phyloP scores from a whole-genome alignment of 495 filamentous ascomycete species.

The Xylaria scruposa region DNA sequence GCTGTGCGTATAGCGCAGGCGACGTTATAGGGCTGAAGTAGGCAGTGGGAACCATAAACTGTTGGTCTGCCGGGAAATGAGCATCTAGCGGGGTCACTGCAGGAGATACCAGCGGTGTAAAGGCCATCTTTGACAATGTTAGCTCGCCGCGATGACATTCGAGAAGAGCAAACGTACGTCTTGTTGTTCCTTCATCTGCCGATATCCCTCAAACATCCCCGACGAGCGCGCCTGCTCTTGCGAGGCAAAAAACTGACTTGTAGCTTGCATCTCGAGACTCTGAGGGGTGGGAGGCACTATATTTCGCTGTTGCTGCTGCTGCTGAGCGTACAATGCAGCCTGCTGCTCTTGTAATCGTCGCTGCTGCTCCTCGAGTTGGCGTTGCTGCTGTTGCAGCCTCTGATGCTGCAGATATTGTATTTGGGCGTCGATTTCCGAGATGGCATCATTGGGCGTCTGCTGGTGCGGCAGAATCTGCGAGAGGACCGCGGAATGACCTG shows the following conservation, averaged over 20 bases:
- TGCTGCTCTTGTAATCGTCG: conserved; percentile 60
- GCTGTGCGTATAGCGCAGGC: conserved; percentile 85
- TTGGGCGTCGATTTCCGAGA: conserved; percentile 62
- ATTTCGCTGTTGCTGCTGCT: conserved; percentile 44
- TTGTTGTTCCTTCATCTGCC: conserved; percentile 74
- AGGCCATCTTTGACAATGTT: conserved; percentile 69
- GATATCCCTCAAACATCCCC: conserved; percentile 59
- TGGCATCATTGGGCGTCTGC: conserved; percentile 49
- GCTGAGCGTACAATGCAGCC: conserved; percentile 54
- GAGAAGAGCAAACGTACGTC: conserved; percentile 63
- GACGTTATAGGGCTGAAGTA: conserved; percentile 95
- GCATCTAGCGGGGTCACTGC: conserved; percentile 90
- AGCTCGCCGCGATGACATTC: conserved; percentile 30
- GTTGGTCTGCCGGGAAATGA: conserved; percentile 76
- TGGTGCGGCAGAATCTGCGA: conserved; percentile 51
- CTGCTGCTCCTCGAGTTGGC: conserved; percentile 55
- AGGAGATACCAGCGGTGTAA: conserved; percentile 93
- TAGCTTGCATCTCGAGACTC: conserved; percentile 85
- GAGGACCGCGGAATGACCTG: conserved; percentile 48
- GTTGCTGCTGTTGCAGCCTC: conserved; percentile 57
- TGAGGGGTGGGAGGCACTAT: conserved; percentile 93
- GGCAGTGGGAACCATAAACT: conserved; percentile 83
- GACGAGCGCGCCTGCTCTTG: conserved; percentile 53
- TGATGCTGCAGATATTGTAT: conserved; percentile 71
- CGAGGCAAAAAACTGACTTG: conserved; percentile 66